These are phyloP conservation scores for Galerina marginata DNA, from an alignment of 768 basidiomycete genomes.

Conservation along the genomic window DNA sequence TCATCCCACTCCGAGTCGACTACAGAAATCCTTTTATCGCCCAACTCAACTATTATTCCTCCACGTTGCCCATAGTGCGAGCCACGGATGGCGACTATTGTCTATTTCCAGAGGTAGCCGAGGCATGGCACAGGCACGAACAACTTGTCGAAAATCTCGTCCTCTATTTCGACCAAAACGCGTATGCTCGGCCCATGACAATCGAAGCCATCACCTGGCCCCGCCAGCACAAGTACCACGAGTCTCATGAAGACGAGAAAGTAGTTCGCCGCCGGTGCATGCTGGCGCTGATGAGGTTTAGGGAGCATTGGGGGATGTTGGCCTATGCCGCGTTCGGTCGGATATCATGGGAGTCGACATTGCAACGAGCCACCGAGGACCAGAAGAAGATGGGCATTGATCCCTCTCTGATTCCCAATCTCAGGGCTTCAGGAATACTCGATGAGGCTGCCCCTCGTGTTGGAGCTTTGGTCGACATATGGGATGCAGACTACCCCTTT, in stretches of 20 bases:
- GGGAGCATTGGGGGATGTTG: neutral
- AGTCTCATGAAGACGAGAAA: neutral
- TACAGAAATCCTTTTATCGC: neutral
- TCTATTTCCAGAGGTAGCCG: neutral
- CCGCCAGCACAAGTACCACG: neutral
- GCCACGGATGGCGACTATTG: neutral
- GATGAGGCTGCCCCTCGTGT: neutral
- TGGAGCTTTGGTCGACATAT: neutral
- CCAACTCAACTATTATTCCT: neutral
- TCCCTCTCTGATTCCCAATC: neutral
- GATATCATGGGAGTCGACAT: no score
- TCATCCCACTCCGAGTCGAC: neutral
- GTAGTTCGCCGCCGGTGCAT: neutral
- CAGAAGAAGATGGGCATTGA: no score
- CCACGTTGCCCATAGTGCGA: neutral
- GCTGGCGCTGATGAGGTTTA: neutral
- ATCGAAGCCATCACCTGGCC: neutral
- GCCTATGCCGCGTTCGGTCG: neutral
- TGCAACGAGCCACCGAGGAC: no score
- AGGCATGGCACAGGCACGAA: neutral
- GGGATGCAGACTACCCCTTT: neutral
- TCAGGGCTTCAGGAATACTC: neutral
- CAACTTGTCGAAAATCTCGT: neutral
- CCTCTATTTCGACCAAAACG: neutral
- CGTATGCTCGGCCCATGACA: neutral